Evolutionary conservation across 495 filamentous ascomycete genomes (phyloP), one percentile per base, ranked within the genome.

Genomic region (Cercophora scortea): DNA sequence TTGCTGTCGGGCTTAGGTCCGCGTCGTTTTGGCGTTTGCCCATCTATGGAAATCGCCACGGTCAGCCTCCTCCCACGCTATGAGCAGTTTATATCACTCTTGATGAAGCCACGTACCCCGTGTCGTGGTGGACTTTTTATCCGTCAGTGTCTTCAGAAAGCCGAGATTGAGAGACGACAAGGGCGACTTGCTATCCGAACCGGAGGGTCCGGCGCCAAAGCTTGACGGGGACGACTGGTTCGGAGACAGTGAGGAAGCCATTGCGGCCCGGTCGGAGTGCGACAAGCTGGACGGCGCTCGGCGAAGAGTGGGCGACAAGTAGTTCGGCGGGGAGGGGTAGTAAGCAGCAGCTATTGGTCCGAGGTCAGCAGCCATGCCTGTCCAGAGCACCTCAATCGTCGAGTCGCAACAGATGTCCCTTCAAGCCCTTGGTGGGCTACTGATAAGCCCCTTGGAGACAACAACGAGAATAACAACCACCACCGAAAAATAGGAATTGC

Each of bases 1-100:
- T 95, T 96, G 72, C 88, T 94, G 66, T 97, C 93, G 25, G 93
- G 93, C 60, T 98, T 98, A 0, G 93, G 93, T 3, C 93, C 93
- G 61, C 93, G 80, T 51, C 88, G 81, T 70, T 98, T 98, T 4
- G 88, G 83, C 18, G 87, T 76, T 58, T 93, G 83, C 13, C 91
- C 91, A 78, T 94, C 92, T 84, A 38, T n/a, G 40, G 1, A 17
- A 36, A 9, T 39, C 39, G 54, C 42, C 48, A 45, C 32, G 25
- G 25, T 25, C 25, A 25, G 25, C 25, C 25, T 25, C 25, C 25
- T 25, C 25, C 34, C 33, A 3, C 3, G 36, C 36, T 38, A 38
- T 38, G 36, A 10, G 12, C 11, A 32, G 9, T 13, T 25, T 38
- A 38, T 38, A 25, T 25, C 25, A 2, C 25, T 25, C 25, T 25